A percentile compares a stretch with the other conserved stretches of the same genome.
These are phyloP conservation scores for Haplosporangium gracile DNA, from an alignment of 192 early-diverging fungal genomes.

Conservation along the genomic window DNA sequence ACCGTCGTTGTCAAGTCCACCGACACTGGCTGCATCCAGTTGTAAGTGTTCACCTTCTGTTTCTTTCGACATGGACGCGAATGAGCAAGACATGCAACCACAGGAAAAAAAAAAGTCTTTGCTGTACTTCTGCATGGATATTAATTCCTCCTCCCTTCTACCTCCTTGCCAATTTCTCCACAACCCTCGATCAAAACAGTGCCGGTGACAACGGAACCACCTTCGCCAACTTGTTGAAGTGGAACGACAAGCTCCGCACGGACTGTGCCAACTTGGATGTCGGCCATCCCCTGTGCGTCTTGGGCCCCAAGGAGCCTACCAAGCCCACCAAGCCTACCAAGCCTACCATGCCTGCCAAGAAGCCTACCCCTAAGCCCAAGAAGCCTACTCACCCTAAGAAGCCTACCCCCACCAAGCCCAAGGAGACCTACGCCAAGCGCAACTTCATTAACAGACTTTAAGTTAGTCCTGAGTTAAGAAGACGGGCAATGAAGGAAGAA, in stretches of 20 bases:
- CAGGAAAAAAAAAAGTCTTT: not conserved
- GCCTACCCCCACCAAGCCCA: not conserved
- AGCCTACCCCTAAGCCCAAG: not conserved
- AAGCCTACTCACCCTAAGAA: not conserved
- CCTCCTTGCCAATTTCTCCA: not conserved
- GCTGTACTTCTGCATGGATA: too few species aligned
- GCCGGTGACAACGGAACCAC: slow-evolving; percentile 24
- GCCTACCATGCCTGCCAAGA: not conserved
- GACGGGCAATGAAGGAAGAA: not conserved
- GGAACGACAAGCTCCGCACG: slow-evolving; percentile 37
- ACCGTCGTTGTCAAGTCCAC: slow-evolving; percentile 40
- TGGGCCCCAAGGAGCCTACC: slow-evolving; percentile 14
- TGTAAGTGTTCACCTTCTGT: slow-evolving; percentile 10
- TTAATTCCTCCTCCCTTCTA: not conserved
- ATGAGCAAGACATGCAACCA: not conserved
- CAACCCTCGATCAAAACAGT: not conserved
- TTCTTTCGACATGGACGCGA: not conserved
- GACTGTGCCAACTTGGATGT: slow-evolving; percentile 52
- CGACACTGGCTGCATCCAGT: slow-evolving; percentile 36
- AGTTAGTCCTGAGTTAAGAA: not conserved
- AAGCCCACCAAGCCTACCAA: not conserved
- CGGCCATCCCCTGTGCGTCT: slow-evolving; percentile 26
- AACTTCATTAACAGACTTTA: slow-evolving; percentile 7
- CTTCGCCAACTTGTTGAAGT: slow-evolving; percentile 22
- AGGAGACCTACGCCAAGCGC: slow-evolving; percentile 9